phyloP scores from a whole-genome alignment of 2,329 filamentous ascomycete genomes.

The Sordariomycetes sp. region DNA sequence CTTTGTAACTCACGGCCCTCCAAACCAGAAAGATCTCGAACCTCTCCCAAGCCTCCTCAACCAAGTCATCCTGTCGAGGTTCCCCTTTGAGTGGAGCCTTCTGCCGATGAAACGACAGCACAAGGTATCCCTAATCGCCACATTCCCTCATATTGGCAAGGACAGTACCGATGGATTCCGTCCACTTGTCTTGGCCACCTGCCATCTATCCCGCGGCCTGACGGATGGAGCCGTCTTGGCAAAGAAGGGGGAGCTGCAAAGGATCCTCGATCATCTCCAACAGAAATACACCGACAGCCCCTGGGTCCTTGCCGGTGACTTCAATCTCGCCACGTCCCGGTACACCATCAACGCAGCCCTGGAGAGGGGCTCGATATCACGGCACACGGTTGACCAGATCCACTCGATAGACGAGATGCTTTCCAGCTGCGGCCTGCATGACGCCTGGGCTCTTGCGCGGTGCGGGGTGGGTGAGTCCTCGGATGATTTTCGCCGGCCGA shows the following conservation, averaged over 20 bases:
- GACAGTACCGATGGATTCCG: neutral
- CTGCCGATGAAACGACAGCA: slow-evolving; percentile 43
- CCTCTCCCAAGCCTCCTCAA: slow-evolving; percentile 52
- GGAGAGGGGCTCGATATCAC: slow-evolving; percentile 40
- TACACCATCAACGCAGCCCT: slow-evolving; percentile 42
- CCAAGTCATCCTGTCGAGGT: slow-evolving; percentile 46
- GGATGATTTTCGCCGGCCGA: slow-evolving; percentile 12
- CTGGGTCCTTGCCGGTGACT: slow-evolving; percentile 52
- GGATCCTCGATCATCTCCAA: slow-evolving; percentile 33
- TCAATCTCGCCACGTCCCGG: slow-evolving; percentile 52
- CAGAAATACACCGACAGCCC: slow-evolving; percentile 28
- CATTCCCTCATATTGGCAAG: slow-evolving; percentile 16
- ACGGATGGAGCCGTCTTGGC: slow-evolving; percentile 44
- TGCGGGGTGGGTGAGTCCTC: slow-evolving; percentile 30
- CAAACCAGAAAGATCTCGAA: slow-evolving; percentile 35
- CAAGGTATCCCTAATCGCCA: slow-evolving; percentile 44
- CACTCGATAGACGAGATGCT: slow-evolving; percentile 34
- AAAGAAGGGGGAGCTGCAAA: slow-evolving; percentile 45
- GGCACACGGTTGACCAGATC: slow-evolving; percentile 30
- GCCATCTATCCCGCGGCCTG: slow-evolving; percentile 53
- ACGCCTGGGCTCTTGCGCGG: slow-evolving; percentile 38
- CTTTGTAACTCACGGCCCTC: slow-evolving; percentile 47
- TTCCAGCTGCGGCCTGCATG: slow-evolving; percentile 32
- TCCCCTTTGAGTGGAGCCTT: slow-evolving; percentile 43
- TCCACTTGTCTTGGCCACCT: slow-evolving; percentile 37